These are phyloP conservation scores for Nakazawaea anatomiae DNA, from an alignment of 805 yeast species.

Conservation along the genomic window DNA sequence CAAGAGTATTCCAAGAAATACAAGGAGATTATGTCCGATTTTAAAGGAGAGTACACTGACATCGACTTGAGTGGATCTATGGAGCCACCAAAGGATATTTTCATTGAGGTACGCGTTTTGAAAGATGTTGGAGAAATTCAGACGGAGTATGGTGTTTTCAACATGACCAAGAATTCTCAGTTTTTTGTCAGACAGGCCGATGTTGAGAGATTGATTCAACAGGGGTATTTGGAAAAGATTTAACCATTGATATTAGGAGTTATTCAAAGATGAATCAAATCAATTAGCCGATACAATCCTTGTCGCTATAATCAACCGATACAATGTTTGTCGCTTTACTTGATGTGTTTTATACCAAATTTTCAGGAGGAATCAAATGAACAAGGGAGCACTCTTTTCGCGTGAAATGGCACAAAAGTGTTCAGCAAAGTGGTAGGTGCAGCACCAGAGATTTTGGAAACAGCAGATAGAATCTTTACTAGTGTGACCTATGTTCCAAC, in stretches of 20 bases:
- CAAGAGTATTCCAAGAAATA: constrained; percentile 71
- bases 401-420: no score
- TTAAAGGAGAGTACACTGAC: constrained; percentile 76
- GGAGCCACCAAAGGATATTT: constrained; percentile 86
- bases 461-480: no score
- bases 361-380: no score
- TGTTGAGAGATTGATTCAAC: constrained; percentile 90
- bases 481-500: no score
- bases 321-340: no score
- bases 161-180: constrained; percentile 87
- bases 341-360: no score
- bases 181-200: constrained; percentile 92
- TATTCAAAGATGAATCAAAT: no score
- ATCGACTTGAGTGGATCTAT: constrained; percentile 84
- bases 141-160: constrained; percentile 95
- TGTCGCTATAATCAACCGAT: no score
- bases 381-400: no score
- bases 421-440: no score
- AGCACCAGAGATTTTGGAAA: no score
- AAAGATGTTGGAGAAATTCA: constrained; percentile 96
- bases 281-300: no score
- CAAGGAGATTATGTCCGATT: constrained; percentile 63
- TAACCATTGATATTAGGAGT: constrained; percentile 15
- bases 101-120: constrained; percentile 88
- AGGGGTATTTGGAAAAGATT: constrained; percentile 82